Conservation (phyloP, 2,329 filamentous ascomycete species). For the Endothia cerciana region DNA sequence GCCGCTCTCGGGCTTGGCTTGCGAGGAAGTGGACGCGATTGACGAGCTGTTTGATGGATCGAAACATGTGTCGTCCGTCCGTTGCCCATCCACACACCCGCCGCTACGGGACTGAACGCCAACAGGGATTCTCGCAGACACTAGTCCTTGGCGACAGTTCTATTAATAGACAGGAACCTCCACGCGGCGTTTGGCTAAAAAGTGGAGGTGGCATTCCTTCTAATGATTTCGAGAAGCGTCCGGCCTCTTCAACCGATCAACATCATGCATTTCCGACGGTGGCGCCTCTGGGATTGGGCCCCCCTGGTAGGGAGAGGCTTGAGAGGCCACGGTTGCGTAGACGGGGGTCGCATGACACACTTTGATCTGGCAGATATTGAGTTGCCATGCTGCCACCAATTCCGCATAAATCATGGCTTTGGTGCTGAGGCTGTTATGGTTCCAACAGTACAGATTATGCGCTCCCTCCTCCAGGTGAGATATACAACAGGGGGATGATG, state of each 20-base stretch:
- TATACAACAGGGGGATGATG: not conserved
- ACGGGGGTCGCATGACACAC: not conserved
- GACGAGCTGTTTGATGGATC: conserved; percentile 10
- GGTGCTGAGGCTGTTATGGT: not conserved
- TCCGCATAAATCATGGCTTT: no score
- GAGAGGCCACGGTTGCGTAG: not conserved
- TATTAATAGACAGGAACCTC: conserved; percentile 12
- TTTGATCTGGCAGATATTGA: not conserved
- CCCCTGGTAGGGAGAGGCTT: not conserved
- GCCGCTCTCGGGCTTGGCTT: not conserved
- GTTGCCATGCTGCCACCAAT: not conserved
- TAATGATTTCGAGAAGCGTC: conserved; percentile 15
- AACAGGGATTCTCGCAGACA: conserved; percentile 12
- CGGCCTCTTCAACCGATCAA: not conserved
- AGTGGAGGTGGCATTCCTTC: conserved; percentile 16
- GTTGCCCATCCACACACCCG: conserved; percentile 17
- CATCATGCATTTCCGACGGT: not conserved
- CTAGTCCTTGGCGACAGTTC: conserved; percentile 5
- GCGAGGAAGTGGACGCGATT: not conserved
- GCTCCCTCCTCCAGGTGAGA: not conserved
- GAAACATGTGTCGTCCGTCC: conserved; percentile 18
- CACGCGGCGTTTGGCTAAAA: conserved; percentile 5
- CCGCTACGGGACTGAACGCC: conserved; percentile 21
- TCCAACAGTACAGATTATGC: not conserved
- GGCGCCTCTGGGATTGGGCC: not conserved